phyloP scores from a whole-genome alignment of 1,139 yeast genomes.

The Hanseniaspora sp. region DNA sequence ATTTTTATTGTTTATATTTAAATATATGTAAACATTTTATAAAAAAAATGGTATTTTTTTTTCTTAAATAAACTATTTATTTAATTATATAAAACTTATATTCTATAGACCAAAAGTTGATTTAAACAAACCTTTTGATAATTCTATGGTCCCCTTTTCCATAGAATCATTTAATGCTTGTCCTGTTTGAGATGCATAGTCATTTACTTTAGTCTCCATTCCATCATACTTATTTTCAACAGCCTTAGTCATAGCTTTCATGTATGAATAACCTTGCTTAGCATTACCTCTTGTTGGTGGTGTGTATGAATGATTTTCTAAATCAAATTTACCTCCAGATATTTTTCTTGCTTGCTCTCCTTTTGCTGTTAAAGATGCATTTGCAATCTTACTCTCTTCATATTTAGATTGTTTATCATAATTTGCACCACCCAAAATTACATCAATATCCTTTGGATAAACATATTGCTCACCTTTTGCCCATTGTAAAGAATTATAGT shows the following conservation, averaged over 20 bases:
- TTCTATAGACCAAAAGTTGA: conserved; percentile 43
- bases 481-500: conserved; percentile 74
- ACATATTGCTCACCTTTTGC: conserved; percentile 64
- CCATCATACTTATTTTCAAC: conserved; percentile 45
- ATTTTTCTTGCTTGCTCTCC: conserved; percentile 17
- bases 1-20: too few relatives aligned
- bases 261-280: conserved; percentile 32
- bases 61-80: too few relatives aligned
- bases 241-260: conserved; percentile 36
- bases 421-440: conserved; percentile 42
- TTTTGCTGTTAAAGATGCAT: conserved; percentile 39
- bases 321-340: conserved; percentile 17
- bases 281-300: conserved; percentile 39
- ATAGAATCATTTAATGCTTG: conserved; percentile 45
- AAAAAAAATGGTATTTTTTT: too few relatives aligned
- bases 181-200: conserved; percentile 46
- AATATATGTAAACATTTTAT: too few relatives aligned
- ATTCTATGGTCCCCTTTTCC: conserved; percentile 40
- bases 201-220: conserved; percentile 46
- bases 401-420: conserved; percentile 44
- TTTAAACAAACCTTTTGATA: conserved; percentile 44
- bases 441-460: conserved; percentile 46
- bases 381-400: conserved; percentile 47
- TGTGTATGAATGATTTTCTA: conserved; percentile 32
- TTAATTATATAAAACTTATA: too few relatives aligned